Evolutionary conservation across 495 filamentous ascomycete genomes (phyloP).

Genomic region (Talaromyces stipitatus): DNA sequence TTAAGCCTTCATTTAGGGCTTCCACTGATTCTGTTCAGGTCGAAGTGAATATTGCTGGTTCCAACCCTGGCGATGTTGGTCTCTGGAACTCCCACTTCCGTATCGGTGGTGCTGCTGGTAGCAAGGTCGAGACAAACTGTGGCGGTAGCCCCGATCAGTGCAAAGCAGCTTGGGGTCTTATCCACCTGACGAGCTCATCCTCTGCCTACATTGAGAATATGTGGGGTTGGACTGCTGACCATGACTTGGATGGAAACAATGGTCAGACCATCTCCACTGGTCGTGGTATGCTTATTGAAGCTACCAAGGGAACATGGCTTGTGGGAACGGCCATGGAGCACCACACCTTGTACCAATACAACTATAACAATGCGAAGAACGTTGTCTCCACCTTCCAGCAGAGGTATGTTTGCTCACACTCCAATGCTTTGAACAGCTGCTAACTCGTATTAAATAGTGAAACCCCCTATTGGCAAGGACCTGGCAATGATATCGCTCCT

Average conservation of each 20-base stretch:
- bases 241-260: slow-evolving; percentile 35
- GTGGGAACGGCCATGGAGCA: slow-evolving; percentile 37
- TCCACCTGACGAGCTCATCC: slow-evolving; percentile 40
- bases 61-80: slow-evolving; percentile 45
- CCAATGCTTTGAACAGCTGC: not conserved
- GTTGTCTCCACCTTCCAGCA: slow-evolving; percentile 40
- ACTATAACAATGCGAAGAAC: slow-evolving; percentile 38
- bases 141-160: slow-evolving; percentile 28
- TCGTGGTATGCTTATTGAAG: slow-evolving; percentile 43
- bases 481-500: slow-evolving; percentile 28
- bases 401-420: not conserved
- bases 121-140: slow-evolving; percentile 33
- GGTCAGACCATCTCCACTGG: slow-evolving; percentile 40
- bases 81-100: slow-evolving; percentile 51
- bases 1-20: not conserved
- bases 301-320: slow-evolving; percentile 35
- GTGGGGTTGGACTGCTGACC: slow-evolving; percentile 53
- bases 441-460: slow-evolving; percentile 17
- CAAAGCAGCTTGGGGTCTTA: slow-evolving; percentile 42
- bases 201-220: slow-evolving; percentile 51
- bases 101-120: slow-evolving; percentile 42
- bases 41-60: slow-evolving; percentile 45
- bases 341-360: slow-evolving; percentile 44
- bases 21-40: slow-evolving; percentile 8
- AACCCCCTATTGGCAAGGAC: slow-evolving; percentile 40